phyloP scores from a whole-genome alignment of 225 moss, liverwort and hornwort species.

The Lunularia cruciata region DNA sequence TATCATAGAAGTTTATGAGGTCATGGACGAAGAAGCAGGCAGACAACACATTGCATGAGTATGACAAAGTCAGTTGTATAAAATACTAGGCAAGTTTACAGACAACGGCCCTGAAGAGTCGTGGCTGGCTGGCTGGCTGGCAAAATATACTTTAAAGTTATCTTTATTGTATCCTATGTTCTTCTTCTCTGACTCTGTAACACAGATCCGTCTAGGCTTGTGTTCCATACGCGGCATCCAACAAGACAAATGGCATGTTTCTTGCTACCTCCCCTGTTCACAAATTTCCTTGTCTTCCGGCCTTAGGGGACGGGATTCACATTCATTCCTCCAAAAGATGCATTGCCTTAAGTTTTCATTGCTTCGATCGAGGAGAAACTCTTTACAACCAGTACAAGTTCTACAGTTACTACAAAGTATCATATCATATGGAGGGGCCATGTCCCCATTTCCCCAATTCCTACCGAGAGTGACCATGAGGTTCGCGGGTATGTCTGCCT shows the following conservation, averaged over 20 bases:
- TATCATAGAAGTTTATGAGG: too few species aligned
- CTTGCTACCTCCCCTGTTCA: not conserved
- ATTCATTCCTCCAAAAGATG: not conserved
- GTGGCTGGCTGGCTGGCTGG: not conserved
- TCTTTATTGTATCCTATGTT: not conserved
- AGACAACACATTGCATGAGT: too few species aligned
- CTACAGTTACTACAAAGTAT: too few species aligned
- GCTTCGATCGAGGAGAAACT: too few species aligned
- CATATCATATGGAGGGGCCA: too few species aligned
- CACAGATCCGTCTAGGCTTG: not conserved
- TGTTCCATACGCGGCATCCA: conserved; percentile 3
- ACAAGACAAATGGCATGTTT: conserved; percentile 12
- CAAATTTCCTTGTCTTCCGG: not conserved
- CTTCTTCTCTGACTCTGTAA: not conserved
- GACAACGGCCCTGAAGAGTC: conserved; percentile 2
- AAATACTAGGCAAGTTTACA: not conserved
- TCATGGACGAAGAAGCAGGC: too few species aligned
- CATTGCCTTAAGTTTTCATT: not conserved
- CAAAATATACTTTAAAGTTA: too few species aligned
- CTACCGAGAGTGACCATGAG: not conserved
- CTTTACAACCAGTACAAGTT: too few species aligned
- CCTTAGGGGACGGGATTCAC: not conserved
- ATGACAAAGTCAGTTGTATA: too few species aligned
- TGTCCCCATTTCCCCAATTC: not conserved
- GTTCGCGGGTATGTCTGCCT: not conserved